Evolutionary conservation across 768 basidiomycete species (phyloP).

Genomic region (Gloeostereum incarnatum): DNA sequence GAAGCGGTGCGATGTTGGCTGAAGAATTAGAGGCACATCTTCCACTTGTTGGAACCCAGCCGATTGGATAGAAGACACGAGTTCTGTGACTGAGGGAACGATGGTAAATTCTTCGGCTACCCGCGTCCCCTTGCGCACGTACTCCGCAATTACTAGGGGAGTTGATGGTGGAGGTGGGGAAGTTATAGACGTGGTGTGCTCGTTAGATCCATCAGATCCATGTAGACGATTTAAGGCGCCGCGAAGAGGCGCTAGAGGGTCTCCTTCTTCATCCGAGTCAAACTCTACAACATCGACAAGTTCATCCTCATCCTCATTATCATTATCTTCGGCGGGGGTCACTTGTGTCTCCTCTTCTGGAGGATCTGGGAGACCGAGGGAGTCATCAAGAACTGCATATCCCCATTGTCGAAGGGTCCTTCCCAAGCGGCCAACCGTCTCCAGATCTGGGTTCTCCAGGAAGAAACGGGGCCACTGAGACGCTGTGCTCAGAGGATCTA

Average conservation of each 20-base stretch:
- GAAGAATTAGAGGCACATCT: slow-evolving; percentile 37
- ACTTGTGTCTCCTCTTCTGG: slow-evolving; percentile 14
- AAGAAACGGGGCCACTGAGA: slow-evolving; percentile 69
- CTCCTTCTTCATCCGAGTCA: slow-evolving; percentile 42
- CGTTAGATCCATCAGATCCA: slow-evolving; percentile 22
- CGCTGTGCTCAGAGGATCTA: slow-evolving; percentile 52
- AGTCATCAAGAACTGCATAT: slow-evolving; percentile 61
- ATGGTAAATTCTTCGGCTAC: not conserved
- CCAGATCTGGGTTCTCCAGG: slow-evolving; percentile 69
- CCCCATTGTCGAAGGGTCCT: slow-evolving; percentile 55
- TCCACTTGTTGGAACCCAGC: no score
- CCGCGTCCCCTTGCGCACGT: no score
- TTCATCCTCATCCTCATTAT: slow-evolving; percentile 44
- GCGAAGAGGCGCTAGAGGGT: no score
- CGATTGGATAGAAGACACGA: no score
- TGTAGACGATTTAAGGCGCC: slow-evolving; percentile 57
- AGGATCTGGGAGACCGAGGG: slow-evolving; percentile 45
- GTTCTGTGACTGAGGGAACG: slow-evolving; percentile 35
- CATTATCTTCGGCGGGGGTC: slow-evolving; percentile 9
- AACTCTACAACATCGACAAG: slow-evolving; percentile 63
- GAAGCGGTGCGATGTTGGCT: slow-evolving; percentile 40
- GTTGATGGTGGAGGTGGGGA: slow-evolving; percentile 18
- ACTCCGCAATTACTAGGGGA: slow-evolving; percentile 10
- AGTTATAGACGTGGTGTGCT: slow-evolving; percentile 23
- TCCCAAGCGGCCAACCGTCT: slow-evolving; percentile 55